Evolutionary conservation across 805 yeast genomes (phyloP), one percentile per base, ranked within the genome.

Genomic region (Metschnikowia colocasiae): DNA sequence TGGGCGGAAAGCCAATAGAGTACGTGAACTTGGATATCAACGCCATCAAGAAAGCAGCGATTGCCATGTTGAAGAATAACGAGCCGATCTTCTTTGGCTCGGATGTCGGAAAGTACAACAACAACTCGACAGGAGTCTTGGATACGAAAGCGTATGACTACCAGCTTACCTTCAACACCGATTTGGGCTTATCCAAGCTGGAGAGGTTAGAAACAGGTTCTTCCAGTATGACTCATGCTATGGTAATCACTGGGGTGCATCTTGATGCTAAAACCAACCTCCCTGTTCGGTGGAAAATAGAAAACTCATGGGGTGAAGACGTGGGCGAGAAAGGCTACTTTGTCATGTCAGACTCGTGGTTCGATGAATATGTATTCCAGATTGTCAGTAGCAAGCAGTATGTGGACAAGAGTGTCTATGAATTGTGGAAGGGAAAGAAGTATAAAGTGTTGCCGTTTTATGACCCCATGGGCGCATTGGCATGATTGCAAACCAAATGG

Each of bases 31-130:
- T 81, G 45, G 82, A 81, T 35, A 76, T 83, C 49, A 76, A 76
- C 15, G 69, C 69, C 7, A 69, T 88, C 47, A 79, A 88, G 38
- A 59, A 73, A 27, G 73, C 82, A 41, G 86, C 87, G 25, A 79
- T 87, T 32, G 75, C 79, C 58, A 80, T 88, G 67, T 76, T 88
- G 60, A 77, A 83, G 67, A 74, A 72, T 51, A 82, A 86, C 66
- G 85, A 85, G 69, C 85, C 95, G 0, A 87, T 89, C 6, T 89
- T 88, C 71, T 89, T 88, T 60, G 96, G 96, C 10, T 83, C 91
- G 15, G 95, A 88, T 64, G 87, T 91, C n/a, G 94, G 92, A 20
- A 83, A 85, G 62, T 88, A 74, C 67, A 78, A 76, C 76, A 80
- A 83, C 63, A 74, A 74, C 47, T 64, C 63, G 22, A 63, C 80